These are phyloP conservation scores for Tympanopsis confertula DNA, from an alignment of 2,329 filamentous ascomycete species.

Conservation along the genomic window DNA sequence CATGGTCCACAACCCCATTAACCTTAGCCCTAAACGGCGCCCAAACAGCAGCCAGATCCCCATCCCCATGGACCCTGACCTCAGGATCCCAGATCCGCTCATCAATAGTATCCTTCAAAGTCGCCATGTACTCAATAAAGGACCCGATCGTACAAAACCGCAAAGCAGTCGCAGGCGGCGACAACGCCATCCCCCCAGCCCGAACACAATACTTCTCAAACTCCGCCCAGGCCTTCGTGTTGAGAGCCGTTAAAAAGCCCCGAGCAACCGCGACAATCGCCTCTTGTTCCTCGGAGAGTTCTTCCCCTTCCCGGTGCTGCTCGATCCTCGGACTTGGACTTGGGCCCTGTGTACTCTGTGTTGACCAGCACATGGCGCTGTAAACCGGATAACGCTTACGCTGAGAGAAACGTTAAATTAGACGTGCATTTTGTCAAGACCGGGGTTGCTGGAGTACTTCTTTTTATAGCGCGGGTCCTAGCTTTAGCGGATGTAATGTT, in stretches of 20 bases:
- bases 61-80: slow-evolving; percentile 15
- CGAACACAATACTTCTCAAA: slow-evolving; percentile 19
- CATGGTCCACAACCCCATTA: slow-evolving; percentile 19
- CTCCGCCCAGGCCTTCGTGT: slow-evolving; percentile 14
- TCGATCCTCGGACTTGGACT: too few species aligned
- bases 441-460: too few species aligned
- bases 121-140: slow-evolving; percentile 17
- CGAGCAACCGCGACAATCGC: slow-evolving; percentile 14
- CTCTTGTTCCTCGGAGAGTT: not conserved
- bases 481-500: too few species aligned
- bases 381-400: too few species aligned
- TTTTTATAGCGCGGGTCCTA: too few species aligned
- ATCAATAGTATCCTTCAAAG: slow-evolving; percentile 15
- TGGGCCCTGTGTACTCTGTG: too few species aligned
- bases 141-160: slow-evolving; percentile 20
- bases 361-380: too few species aligned
- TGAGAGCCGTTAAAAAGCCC: slow-evolving; percentile 16
- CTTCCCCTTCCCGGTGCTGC: too few species aligned
- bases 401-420: too few species aligned
- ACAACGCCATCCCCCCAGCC: slow-evolving; percentile 19
- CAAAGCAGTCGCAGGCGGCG: slow-evolving; percentile 13
- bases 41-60: slow-evolving; percentile 18
- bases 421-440: too few species aligned
- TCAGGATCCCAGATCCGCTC: slow-evolving; percentile 20
- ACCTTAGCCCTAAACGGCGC: slow-evolving; percentile 19